Conservation (phyloP, 208 protist species). For the Trypanosoma conorhini region DNA sequence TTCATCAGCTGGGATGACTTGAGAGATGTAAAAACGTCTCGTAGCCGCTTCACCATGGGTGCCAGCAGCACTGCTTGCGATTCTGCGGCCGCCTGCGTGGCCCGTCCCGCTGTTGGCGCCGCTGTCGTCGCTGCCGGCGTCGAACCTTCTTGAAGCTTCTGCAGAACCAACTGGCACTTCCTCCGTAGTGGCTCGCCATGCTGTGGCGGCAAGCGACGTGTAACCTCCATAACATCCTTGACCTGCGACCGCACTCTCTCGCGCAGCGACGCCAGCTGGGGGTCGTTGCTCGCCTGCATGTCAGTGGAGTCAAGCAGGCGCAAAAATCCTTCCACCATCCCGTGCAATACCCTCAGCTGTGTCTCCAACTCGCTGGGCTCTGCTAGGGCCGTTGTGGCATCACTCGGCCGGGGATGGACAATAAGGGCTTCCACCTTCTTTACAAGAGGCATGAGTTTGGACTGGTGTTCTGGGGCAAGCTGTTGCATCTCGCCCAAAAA, state of each 20-base stretch:
- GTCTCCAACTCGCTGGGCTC: not conserved
- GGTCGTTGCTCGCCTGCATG: conserved; percentile 21
- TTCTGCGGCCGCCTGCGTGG: not conserved
- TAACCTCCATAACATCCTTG: conserved; percentile 37
- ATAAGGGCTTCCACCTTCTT: conserved; percentile 14
- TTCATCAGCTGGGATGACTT: conserved; percentile 24
- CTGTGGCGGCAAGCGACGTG: conserved; percentile 39
- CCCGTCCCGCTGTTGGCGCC: not conserved
- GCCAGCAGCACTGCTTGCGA: not conserved
- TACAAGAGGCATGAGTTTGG: conserved; percentile 3
- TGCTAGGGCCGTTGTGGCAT: not conserved
- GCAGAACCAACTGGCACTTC: conserved; percentile 46
- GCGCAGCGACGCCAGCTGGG: conserved; percentile 35
- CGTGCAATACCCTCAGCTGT: conserved; percentile 45
- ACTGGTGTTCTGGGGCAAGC: not conserved
- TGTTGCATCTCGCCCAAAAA: conserved; percentile 2
- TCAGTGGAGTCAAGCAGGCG: conserved; percentile 45
- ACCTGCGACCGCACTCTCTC: conserved; percentile 48
- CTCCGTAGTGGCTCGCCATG: conserved; percentile 34
- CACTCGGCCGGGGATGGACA: not conserved
- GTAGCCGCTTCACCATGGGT: conserved; percentile 29
- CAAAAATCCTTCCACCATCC: conserved; percentile 67
- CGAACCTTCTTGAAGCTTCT: conserved; percentile 11
- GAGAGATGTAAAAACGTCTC: conserved; percentile 29
- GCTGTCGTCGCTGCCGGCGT: not conserved